Evolutionary conservation across 139 green algal genomes (phyloP), one percentile per base, ranked within the genome.

Genomic region (Axilococcus clingmanii): DNA sequence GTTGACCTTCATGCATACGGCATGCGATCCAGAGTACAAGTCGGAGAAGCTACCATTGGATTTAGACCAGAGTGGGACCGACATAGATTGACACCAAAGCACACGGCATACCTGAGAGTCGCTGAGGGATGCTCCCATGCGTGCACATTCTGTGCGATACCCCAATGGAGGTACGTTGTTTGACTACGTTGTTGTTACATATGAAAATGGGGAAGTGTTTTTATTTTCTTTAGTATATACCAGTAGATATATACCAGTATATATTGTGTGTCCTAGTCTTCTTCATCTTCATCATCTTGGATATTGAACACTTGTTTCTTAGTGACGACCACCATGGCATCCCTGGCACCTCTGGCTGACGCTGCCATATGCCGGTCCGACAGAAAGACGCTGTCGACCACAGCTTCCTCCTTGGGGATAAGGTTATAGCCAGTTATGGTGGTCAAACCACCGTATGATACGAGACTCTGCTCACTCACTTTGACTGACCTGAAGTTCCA

Each of bases 121-220:
- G 83, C 85, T 3, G 87, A 95, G 65, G 87, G 87, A 9, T 95
- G 87, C 76, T 80, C 84, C 71, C 87, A 94, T 58, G 74, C 74
- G 6, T 95, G 87, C 78, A 89, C 75, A 35, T 95, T 95, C 66
- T 95, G 87, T 50, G 78, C 81, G 15, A 95, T 95, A 45, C 87
- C 87, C 3, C 69, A 72, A 23, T 87, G 93, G 53, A 66, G 69
- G 60, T 66, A 29, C 25, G 51, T 14, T 27, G 15, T 25, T 44
- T 19, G 17, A 17, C 25, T 2, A 54, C 12, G 33, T 38, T 17
- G 9, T 38, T 12, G 9, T 40, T 37, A 20, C 24, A 48, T 42
- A n/a, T n/a, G n/a, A n/a, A n/a, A n/a, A n/a, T n/a, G n/a, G n/a
- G n/a, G n/a, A n/a, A 17, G 36, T 17, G 17, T 42, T 17, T 42